Evolutionary conservation across 73 alveolate genomes (phyloP), one percentile per base, ranked within the genome.

Genomic region (Paramecium tetraurelia): DNA sequence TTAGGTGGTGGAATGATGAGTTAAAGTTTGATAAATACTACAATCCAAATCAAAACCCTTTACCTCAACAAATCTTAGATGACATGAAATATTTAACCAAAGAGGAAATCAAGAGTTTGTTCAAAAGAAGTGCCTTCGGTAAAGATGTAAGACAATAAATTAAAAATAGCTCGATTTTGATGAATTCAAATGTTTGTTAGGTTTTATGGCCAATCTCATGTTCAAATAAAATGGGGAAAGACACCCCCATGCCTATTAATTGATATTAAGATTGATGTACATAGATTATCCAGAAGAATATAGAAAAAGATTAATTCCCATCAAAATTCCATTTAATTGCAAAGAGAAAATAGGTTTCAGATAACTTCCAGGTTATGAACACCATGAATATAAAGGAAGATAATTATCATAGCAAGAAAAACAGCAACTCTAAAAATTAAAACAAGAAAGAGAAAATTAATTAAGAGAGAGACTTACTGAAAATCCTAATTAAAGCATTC

Each of bases 1-100:
- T 53, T 35, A 75, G 87, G 10, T 80, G 90, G 90, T 80, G 90
- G 90, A 80, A 80, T 80, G 90, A 80, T 24, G 90, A 80, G 20
- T 63, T 80, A 31, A 80, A 80, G 33, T 80, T 80, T 46, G 90
- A 80, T 33, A 80, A 80, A 35, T 80, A 44, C 48, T 80, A 80
- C 33, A 80, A 80, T 31, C 76, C 90, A 14, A 80, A 80, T 48
- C 29, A 22, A 27, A 40, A 40, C 7, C 35, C n/a, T 43, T 24
- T 48, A 9, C 76, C 90, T 4, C 24, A 22, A 44, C 9, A 21
- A 22, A 80, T 44, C 7, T 3, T 24, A 27, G 70, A 48, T 40
- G 75, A 80, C 10, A 20, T 80, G 75, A 41, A 31, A 41, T 46
- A 3, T 22, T 43, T 80, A 31, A 80, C 90, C 16, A 80, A 48